Percentiles rank a stretch among this genome's conserved stretches.
Conservation (phyloP, 805 yeast species). For the Dipodascus geniculatus region DNA sequence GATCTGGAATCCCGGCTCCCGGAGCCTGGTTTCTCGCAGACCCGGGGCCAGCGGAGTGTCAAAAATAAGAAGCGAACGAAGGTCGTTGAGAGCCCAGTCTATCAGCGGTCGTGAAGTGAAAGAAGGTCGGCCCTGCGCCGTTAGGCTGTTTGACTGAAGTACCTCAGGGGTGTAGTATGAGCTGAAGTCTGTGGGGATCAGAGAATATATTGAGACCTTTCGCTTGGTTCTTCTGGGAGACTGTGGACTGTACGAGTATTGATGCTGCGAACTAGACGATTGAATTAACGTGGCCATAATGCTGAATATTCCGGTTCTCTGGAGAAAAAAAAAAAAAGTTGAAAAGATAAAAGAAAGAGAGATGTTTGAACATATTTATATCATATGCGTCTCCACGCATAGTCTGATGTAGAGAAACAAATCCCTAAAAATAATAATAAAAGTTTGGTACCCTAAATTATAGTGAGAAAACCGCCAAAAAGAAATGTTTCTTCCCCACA, state of each 20-base stretch:
- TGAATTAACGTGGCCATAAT: neutral
- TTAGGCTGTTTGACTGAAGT: conserved; percentile 31
- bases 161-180: conserved; percentile 51
- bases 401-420: too few relatives aligned
- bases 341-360: too few relatives aligned
- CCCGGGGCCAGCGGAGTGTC: conserved; percentile 4
- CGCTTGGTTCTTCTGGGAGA: neutral
- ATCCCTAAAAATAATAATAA: too few relatives aligned
- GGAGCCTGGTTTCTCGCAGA: neutral
- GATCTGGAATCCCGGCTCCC: conserved; percentile 32
- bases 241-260: neutral
- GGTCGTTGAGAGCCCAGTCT: conserved; percentile 63
- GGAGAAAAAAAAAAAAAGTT: neutral
- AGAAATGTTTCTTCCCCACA: neutral
- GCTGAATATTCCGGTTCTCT: neutral
- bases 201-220: conserved; percentile 31
- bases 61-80: neutral
- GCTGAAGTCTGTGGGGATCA: conserved; percentile 37
- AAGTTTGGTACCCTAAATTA: too few relatives aligned
- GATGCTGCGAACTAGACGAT: neutral
- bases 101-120: conserved; percentile 51
- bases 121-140: conserved; percentile 27
- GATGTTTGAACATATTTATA: too few relatives aligned
- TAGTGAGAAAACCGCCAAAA: too few relatives aligned
- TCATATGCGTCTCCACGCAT: too few relatives aligned